Evolutionary conservation across 2,329 filamentous ascomycete genomes (phyloP).

Genomic region (Colletotrichum lini): DNA sequence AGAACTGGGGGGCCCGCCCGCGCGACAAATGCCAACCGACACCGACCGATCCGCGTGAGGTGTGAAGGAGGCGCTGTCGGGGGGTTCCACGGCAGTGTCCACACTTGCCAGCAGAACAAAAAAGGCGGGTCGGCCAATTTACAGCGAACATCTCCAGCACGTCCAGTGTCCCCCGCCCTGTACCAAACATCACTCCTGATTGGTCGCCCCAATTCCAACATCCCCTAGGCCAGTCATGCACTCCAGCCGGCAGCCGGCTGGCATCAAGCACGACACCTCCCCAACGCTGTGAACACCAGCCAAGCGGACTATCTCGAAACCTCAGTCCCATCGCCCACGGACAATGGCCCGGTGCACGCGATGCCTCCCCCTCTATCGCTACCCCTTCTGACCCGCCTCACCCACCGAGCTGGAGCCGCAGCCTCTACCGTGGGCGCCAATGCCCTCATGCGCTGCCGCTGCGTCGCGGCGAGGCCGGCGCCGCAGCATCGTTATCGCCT

Average conservation of each 20-base stretch:
- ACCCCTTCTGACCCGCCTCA: constrained; percentile 3
- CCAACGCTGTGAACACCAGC: neutral
- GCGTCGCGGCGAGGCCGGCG: constrained; percentile 14
- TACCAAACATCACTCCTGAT: constrained; percentile 1
- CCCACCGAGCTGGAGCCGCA: constrained; percentile 7
- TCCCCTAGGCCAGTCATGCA: neutral
- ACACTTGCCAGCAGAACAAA: constrained; percentile 36
- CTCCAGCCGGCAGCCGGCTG: constrained; percentile 15
- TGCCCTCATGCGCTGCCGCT: constrained; percentile 23
- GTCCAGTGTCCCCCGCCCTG: neutral
- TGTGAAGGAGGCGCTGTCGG: constrained; percentile 13
- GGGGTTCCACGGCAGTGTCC: neutral
- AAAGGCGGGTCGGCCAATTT: constrained; percentile 16
- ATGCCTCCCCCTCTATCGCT: constrained; percentile 29
- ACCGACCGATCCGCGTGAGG: constrained; percentile 32
- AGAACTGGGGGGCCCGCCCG: constrained; percentile 26
- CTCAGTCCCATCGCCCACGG: constrained; percentile 21
- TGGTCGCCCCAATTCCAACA: constrained; percentile 12
- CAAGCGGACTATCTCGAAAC: constrained; percentile 27
- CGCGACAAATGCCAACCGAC: constrained; percentile 20
- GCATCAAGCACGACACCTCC: neutral
- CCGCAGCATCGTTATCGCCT: neutral
- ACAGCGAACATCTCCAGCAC: neutral
- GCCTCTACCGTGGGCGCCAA: constrained; percentile 8
- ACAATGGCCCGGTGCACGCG: constrained; percentile 37